These are phyloP conservation scores for Termitomyces sp. DNA, from an alignment of 768 basidiomycete genomes.

Conservation along the genomic window DNA sequence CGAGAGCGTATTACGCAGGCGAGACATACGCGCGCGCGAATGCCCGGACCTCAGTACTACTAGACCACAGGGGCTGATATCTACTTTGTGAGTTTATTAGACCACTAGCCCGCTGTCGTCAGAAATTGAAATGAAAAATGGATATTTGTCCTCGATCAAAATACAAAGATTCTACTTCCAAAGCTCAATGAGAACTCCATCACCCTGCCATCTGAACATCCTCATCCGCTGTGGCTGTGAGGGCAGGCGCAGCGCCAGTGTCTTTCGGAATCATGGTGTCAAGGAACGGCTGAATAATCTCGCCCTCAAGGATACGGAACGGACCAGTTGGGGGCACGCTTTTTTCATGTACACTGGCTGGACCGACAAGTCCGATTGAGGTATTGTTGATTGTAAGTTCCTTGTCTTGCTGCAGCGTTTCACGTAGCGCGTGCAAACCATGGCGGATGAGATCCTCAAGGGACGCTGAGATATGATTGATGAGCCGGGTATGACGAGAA, in stretches of 20 bases:
- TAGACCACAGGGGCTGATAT: too few relatives aligned
- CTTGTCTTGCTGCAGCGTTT: slow-evolving; percentile 98
- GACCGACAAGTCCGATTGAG: slow-evolving; percentile 88
- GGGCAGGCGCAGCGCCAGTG: slow-evolving; percentile 26
- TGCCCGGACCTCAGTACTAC: too few relatives aligned
- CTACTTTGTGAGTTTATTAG: too few relatives aligned
- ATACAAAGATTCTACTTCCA: not conserved
- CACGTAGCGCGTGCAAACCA: slow-evolving; percentile 90
- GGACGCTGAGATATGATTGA: slow-evolving; percentile 43
- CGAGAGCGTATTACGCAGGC: too few relatives aligned
- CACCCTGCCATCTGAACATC: slow-evolving; percentile 86
- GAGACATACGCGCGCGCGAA: too few relatives aligned
- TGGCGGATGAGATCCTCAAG: slow-evolving; percentile 88
- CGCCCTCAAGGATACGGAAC: slow-evolving; percentile 89
- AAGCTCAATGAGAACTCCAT: slow-evolving; percentile 13
- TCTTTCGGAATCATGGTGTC: slow-evolving; percentile 75
- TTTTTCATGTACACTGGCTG: slow-evolving; percentile 54
- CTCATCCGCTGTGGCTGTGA: slow-evolving; percentile 47
- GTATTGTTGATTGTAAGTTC: slow-evolving; percentile 92
- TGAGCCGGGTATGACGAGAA: not conserved
- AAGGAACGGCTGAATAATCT: slow-evolving; percentile 68
- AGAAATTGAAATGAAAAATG: not conserved
- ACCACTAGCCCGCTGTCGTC: too few relatives aligned
- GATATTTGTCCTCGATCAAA: not conserved
- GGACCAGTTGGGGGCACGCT: slow-evolving; percentile 43